Evolutionary conservation across 257 asterid genomes (phyloP).

Genomic region (Lithospermum erythrorhizon): DNA sequence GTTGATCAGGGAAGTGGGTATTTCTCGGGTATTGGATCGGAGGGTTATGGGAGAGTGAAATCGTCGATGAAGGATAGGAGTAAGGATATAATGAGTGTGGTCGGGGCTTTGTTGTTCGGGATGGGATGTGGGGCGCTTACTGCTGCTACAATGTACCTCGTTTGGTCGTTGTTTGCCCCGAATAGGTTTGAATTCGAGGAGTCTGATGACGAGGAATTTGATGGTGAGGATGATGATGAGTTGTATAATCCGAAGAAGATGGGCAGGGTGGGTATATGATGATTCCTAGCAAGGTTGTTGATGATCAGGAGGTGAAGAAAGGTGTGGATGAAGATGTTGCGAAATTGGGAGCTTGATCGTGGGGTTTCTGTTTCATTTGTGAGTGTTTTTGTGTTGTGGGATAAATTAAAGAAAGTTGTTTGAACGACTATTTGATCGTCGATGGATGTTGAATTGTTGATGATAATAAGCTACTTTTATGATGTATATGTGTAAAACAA

Average conservation of each 20-base stretch:
- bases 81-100: constrained; percentile 52
- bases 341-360: too few species aligned
- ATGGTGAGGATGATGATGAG: constrained; percentile 28
- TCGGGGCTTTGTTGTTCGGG: constrained; percentile 52
- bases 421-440: too few species aligned
- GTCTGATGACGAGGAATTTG: constrained; percentile 7
- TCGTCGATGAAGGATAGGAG: constrained; percentile 46
- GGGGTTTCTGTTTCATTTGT: too few species aligned
- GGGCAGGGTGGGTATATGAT: constrained; percentile 29
- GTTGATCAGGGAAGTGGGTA: too few species aligned
- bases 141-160: constrained; percentile 40
- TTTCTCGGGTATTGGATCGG: too few species aligned
- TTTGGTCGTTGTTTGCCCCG: constrained; percentile 46
- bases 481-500: too few species aligned
- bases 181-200: constrained; percentile 25
- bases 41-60: constrained; percentile 15
- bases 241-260: constrained; percentile 33
- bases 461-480: too few species aligned
- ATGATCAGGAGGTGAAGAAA: neutral
- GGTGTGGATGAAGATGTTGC: neutral
- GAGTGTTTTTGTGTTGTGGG: too few species aligned
- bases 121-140: constrained; percentile 60
- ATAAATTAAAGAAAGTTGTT: too few species aligned
- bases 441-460: too few species aligned
- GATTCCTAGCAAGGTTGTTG: constrained; percentile 14